Percentiles rank a stretch among this genome's conserved stretches.
phyloP scores from a whole-genome alignment of 257 asterid genomes.

The Solanum pimpinellifolium region DNA sequence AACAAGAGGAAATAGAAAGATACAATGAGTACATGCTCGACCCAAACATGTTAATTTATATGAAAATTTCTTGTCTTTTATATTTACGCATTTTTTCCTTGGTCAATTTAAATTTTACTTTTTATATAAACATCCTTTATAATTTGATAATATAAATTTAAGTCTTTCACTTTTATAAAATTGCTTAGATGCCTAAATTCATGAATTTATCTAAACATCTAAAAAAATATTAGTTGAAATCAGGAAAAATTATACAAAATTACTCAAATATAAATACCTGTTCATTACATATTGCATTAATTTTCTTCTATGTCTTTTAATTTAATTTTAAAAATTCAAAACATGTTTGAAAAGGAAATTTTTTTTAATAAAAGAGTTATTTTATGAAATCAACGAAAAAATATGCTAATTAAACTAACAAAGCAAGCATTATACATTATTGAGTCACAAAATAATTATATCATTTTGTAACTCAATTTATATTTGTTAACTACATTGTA shows the following conservation, averaged over 20 bases:
- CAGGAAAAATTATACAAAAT: background rate
- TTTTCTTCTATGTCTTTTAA: background rate
- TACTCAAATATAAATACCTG: background rate
- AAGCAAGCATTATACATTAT: background rate
- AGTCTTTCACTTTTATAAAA: background rate
- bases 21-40: background rate
- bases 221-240: background rate
- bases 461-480: background rate
- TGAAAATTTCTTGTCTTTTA: background rate
- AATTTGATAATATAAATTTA: background rate
- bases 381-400: background rate
- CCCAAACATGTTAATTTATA: background rate
- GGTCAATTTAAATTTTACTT: background rate
- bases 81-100: background rate
- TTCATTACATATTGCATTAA: background rate
- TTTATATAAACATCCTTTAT: background rate
- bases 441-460: background rate
- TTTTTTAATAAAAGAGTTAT: background rate
- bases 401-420: background rate
- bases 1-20: background rate
- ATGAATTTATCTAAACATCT: background rate
- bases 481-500: background rate
- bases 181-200: background rate
- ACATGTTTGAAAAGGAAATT: background rate
- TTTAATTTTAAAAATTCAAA: too few relatives aligned